Evolutionary conservation across 495 filamentous ascomycete genomes (phyloP), one percentile per base, ranked within the genome.

Genomic region (Neurospora intermedia): DNA sequence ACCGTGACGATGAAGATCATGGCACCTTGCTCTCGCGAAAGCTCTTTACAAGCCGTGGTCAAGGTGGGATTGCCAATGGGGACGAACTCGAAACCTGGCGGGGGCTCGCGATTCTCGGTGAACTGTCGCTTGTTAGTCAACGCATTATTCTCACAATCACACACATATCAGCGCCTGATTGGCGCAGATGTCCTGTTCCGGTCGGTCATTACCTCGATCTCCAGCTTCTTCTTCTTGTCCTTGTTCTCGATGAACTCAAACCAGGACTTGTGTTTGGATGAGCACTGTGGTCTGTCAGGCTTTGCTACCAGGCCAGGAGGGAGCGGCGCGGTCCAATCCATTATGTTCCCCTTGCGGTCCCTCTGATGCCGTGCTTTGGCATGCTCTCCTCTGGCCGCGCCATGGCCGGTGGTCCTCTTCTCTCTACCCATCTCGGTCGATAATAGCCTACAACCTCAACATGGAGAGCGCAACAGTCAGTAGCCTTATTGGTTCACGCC

Each of bases 1-100:
- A 95, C 93, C 76, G 93, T 92, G 76, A 97, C 93, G 70, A 94
- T 91, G 74, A 91, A 90, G 38, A 94, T 89, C 81, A 90, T 87
- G 18, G 88, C 83, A 15, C 87, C 89, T 74, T 87, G 83, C 76
- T 89, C 87, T 73, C 92, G 86, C 20, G 93, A 96, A 7, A 90
- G 75, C 76, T 97, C 92, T 81, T 95, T 96, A 84, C 94, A 97
- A 38, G 83, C 82, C 15, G 85, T 86, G 6, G 92, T 94, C 69
- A 97, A 81, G 48, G 87, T 85, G 0, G 93, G 93, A 77, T 93
- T 89, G 31, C 94, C 94, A 70, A 90, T 87, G n/a, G 92, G 90
- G 71, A 97, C 89, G 78, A 94, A 96, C 38, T 89, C 91, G 75
- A 92, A 97, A 8, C 93, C 93, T n/a, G 85, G 86, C 3, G 93